A percentile compares a stretch with the other conserved stretches of the same genome.
Conservation (phyloP, 495 filamentous ascomycete species). For the Filosporella fistucella region DNA sequence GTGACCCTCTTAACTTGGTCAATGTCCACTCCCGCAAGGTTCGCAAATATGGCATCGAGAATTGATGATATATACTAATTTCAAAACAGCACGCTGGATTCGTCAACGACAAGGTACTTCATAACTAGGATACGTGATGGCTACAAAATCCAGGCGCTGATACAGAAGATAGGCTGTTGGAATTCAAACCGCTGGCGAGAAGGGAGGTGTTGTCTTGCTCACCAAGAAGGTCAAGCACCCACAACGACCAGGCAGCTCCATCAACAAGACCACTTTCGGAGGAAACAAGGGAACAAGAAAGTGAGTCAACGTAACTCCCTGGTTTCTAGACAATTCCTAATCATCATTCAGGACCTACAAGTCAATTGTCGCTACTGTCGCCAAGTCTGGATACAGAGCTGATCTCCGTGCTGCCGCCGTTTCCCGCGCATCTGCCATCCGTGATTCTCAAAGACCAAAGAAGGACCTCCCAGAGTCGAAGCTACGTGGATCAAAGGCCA, state of each 20-base stretch:
- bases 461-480: constrained; percentile 72
- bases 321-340: neutral
- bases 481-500: constrained; percentile 76
- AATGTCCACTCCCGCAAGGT: constrained; percentile 94
- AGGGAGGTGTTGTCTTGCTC: constrained; percentile 67
- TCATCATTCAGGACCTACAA: constrained; percentile 69
- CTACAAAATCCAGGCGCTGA: too few species aligned
- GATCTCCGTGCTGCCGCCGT: constrained; percentile 86
- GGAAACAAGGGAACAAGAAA: constrained; percentile 68
- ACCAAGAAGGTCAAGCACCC: constrained; percentile 75
- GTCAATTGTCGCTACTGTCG: constrained; percentile 70
- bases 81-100: constrained; percentile 73
- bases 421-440: constrained; percentile 83
- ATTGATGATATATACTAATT: constrained; percentile 13
- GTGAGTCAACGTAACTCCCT: constrained; percentile 39
- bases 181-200: constrained; percentile 50
- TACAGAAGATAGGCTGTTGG: constrained; percentile 59
- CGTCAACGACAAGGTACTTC: constrained; percentile 84
- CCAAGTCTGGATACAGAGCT: constrained; percentile 78
- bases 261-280: constrained; percentile 60
- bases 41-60: constrained; percentile 21
- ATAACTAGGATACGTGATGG: neutral
- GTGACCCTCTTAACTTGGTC: constrained; percentile 83
- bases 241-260: constrained; percentile 65
- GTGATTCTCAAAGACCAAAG: constrained; percentile 67